Conservation (phyloP, 1,284 basidiomycete genomes). For the Vanrija sp. region DNA sequence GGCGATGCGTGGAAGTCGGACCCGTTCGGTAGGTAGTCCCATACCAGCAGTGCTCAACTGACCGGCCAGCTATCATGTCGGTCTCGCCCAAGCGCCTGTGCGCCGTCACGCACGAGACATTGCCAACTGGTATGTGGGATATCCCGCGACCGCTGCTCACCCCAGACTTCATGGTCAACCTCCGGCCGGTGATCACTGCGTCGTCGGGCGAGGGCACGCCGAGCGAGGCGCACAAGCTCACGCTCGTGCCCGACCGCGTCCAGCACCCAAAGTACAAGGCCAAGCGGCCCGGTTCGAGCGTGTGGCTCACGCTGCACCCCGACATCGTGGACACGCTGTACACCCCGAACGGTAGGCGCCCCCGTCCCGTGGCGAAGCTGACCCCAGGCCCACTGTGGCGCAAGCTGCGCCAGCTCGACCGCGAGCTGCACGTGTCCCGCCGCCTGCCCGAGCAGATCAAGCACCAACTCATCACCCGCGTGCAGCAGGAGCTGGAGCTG, state of each 20-base stretch:
- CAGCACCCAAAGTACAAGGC: constrained; percentile 4
- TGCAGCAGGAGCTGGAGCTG: constrained; percentile 19
- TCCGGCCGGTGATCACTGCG: constrained; percentile 1
- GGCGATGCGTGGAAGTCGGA: neutral
- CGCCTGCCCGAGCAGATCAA: constrained; percentile 10
- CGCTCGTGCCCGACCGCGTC: constrained; percentile 16
- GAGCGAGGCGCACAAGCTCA: neutral
- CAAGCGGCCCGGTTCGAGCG: constrained; percentile 7
- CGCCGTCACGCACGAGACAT: neutral
- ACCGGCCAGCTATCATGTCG: constrained; percentile 9
- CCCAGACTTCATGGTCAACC: constrained; percentile 19
- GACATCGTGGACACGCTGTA: constrained; percentile 2
- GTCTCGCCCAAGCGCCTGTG: constrained; percentile 12
- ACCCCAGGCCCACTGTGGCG: neutral
- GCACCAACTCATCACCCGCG: constrained; percentile 12
- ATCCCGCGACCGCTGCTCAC: neutral
- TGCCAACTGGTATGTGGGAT: constrained; percentile 9
- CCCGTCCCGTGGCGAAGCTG: neutral
- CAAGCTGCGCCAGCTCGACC: neutral
- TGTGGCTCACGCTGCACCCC: constrained; percentile 14
- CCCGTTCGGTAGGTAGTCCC: neutral
- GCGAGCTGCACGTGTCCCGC: constrained; percentile 2
- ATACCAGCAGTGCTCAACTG: neutral
- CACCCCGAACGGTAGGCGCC: neutral
- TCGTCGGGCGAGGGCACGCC: neutral